Evolutionary conservation across 1,139 yeast genomes (phyloP).

Genomic region (Debaryomyces singareniensis): DNA sequence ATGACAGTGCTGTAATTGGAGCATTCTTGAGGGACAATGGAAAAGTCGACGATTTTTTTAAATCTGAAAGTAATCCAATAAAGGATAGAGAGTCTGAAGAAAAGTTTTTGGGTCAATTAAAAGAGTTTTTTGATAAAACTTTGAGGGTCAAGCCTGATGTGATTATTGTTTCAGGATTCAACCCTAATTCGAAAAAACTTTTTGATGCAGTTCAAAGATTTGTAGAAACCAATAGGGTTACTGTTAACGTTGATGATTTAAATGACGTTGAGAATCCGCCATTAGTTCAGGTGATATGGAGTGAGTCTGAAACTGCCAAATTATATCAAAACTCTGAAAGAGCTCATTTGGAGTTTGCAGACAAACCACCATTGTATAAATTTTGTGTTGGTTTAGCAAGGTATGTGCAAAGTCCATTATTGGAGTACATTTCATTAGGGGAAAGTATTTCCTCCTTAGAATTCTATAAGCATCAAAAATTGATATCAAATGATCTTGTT

Average conservation of each 20-base stretch:
- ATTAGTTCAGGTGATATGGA: constrained; percentile 63
- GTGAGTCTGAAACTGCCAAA: constrained; percentile 90
- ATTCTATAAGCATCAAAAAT: constrained; percentile 69
- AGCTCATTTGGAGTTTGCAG: constrained; percentile 79
- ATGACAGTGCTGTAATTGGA: constrained; percentile 82
- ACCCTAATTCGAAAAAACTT: constrained; percentile 63
- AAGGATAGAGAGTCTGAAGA: constrained; percentile 46
- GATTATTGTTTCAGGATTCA: constrained; percentile 83
- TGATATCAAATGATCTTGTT: constrained; percentile 61
- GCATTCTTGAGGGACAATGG: constrained; percentile 76
- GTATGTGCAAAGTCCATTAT: constrained; percentile 81
- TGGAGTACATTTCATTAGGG: constrained; percentile 80
- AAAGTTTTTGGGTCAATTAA: constrained; percentile 48
- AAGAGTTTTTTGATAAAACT: constrained; percentile 34
- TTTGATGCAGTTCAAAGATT: constrained; percentile 53
- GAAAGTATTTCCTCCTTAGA: constrained; percentile 66
- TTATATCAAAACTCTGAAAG: constrained; percentile 77
- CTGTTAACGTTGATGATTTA: constrained; percentile 47
- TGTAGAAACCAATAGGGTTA: constrained; percentile 49
- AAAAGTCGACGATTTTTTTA: constrained; percentile 66
- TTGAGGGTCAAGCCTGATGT: constrained; percentile 66
- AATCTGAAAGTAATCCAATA: constrained; percentile 73
- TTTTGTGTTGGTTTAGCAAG: constrained; percentile 89
- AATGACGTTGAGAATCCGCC: constrained; percentile 34
- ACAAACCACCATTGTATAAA: constrained; percentile 73